A percentile compares a stretch with the other conserved stretches of the same genome.
Evolutionary conservation across 208 protist genomes (phyloP).

Genomic region (Acanthamoeba polyphaga): DNA sequence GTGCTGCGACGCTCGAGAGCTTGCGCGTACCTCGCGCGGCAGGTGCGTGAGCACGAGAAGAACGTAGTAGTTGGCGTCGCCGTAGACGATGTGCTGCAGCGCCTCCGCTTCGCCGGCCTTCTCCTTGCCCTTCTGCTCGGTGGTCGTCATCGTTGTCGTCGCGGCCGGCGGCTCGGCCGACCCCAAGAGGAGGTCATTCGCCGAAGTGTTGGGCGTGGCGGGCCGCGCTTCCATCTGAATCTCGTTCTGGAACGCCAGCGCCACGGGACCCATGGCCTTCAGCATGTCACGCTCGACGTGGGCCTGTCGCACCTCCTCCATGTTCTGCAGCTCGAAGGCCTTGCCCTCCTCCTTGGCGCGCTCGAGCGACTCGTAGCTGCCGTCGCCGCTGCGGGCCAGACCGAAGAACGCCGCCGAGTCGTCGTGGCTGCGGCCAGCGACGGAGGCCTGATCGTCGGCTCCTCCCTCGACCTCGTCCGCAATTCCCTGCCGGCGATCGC

Average conservation of each 20-base stretch:
- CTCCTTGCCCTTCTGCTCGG: neutral
- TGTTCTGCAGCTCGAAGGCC: conserved; percentile 24
- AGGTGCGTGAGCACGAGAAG: conserved; percentile 37
- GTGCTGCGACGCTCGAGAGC: neutral
- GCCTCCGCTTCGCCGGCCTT: neutral
- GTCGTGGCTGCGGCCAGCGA: neutral
- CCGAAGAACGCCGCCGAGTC: neutral
- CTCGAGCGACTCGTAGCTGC: neutral
- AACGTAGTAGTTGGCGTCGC: conserved; percentile 22
- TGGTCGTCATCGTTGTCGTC: neutral
- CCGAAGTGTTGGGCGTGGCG: neutral
- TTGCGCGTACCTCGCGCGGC: neutral
- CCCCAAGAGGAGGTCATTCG: neutral
- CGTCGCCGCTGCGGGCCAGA: neutral
- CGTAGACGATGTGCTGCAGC: neutral
- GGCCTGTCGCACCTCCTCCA: conserved; percentile 1
- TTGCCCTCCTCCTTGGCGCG: neutral
- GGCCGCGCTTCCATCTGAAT: conserved; percentile 4
- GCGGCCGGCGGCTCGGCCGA: neutral
- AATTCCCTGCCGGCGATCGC: neutral
- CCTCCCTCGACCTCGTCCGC: neutral
- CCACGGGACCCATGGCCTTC: conserved; percentile 1
- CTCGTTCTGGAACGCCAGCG: neutral
- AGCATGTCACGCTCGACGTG: conserved; percentile 1
- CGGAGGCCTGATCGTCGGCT: neutral